Evolutionary conservation across 2,329 filamentous ascomycete genomes (phyloP), one percentile per base, ranked within the genome.

Genomic region (Ceratocystis cubensis): DNA sequence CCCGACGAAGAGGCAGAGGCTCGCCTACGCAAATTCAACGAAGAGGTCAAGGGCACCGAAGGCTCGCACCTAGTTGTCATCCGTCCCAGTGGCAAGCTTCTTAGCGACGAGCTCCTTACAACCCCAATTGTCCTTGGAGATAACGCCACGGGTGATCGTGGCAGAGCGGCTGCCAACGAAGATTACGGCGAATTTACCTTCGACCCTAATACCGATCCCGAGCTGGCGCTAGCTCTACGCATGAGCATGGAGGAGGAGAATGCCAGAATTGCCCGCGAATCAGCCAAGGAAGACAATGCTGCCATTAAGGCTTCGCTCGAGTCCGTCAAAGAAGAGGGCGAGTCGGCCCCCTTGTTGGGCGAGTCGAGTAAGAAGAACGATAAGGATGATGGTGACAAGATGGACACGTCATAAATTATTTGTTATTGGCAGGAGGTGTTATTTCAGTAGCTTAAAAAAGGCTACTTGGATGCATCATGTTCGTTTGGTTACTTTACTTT

Each of bases 201-300:
- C 71, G 94, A 97, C 75, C 92, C 93, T 15, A 88, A 87, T 65
- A 83, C 92, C 73, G 94, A 99, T 74, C 94, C 94, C 2, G 94
- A 99, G 76, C 80, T 99, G 73, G 94, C 94, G 25, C 84, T 99
- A 71, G 94, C 94, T 64, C 80, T 99, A 74, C 87, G 94, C 70
- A 96, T 99, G 91, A 96, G 90, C 76, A 91, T 96, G 84, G 94
- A 99, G 75, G 94, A 99, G 75, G 94, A 99, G 78, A 95, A 95
- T 79, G 92, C 92, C 69, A 82, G 94, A 72, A 85, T 88, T 73
- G 89, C 88, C 71, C 85, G 86, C 72, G 85, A 90, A 70, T 33
- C 57, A 30, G 68, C 69, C n/a, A 64, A 64, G 59, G 87, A 89
- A 71, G 87, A 89, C 71, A 83, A 85, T 71, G 82, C 84, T 56